phyloP scores from a whole-genome alignment of 2,329 filamentous ascomycete species.

The Fusarium sp. region DNA sequence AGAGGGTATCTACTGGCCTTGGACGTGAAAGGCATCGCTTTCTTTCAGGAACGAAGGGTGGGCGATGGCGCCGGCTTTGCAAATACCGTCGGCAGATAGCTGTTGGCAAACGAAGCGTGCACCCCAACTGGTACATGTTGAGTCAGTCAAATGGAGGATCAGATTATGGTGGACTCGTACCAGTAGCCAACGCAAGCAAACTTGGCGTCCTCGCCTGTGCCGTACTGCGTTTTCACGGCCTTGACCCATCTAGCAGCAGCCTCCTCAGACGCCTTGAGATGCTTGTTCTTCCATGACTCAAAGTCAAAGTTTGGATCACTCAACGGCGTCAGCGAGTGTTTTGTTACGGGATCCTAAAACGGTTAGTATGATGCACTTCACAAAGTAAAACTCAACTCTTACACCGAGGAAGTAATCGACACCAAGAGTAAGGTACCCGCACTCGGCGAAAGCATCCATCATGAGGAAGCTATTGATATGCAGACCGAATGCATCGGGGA shows the following conservation, averaged over 20 bases:
- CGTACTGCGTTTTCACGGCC: background rate
- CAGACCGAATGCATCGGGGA: background rate
- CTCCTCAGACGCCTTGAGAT: background rate
- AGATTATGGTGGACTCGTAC: background rate
- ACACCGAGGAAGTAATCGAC: background rate
- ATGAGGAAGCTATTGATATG: background rate
- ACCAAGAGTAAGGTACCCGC: background rate
- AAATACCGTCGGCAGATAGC: background rate
- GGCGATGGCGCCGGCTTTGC: background rate
- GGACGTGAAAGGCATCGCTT: background rate
- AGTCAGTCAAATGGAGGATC: background rate
- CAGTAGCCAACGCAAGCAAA: background rate
- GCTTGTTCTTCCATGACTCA: background rate
- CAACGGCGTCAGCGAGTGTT: background rate
- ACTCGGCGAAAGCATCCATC: background rate
- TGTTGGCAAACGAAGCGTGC: background rate
- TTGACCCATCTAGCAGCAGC: background rate
- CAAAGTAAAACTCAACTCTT: background rate
- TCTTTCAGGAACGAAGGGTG: background rate
- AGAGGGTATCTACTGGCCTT: background rate
- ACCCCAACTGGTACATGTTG: background rate
- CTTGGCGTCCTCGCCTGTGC: background rate
- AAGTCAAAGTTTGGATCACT: background rate
- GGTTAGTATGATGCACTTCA: fast-evolving
- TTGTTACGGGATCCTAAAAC: background rate